These are phyloP conservation scores for Nakazawaea anatomiae DNA, from an alignment of 805 yeast species.

Conservation along the genomic window DNA sequence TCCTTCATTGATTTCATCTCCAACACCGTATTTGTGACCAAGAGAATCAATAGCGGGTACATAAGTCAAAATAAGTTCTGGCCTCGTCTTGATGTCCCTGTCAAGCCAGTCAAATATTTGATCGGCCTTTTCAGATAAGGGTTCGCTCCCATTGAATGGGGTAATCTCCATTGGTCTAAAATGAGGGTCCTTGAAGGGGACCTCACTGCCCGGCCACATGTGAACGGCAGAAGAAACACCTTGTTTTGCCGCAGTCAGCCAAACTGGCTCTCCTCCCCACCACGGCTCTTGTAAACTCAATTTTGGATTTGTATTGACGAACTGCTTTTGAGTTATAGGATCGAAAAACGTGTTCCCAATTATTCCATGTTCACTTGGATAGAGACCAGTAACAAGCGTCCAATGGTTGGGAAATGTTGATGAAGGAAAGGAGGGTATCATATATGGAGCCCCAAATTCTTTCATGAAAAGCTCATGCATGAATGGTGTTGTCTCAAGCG, in stretches of 20 bases:
- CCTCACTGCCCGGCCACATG: slow-evolving; percentile 97
- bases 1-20: slow-evolving; percentile 48
- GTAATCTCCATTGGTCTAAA: slow-evolving; percentile 52
- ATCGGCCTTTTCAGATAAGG: slow-evolving; percentile 48
- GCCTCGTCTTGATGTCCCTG: slow-evolving; percentile 44
- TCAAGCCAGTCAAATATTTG: slow-evolving; percentile 68
- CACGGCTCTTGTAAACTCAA: slow-evolving; percentile 49
- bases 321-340: slow-evolving; percentile 45
- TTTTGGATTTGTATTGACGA: slow-evolving; percentile 55
- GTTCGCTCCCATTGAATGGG: slow-evolving; percentile 58
- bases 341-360: slow-evolving; percentile 80
- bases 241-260: slow-evolving; percentile 69
- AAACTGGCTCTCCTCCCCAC: slow-evolving; percentile 91
- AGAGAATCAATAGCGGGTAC: slow-evolving; percentile 78
- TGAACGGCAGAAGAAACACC: slow-evolving; percentile 70
- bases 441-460: slow-evolving; percentile 67
- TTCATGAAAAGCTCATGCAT: slow-evolving; percentile 50
- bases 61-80: slow-evolving; percentile 71
- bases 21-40: slow-evolving; percentile 75
- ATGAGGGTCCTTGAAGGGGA: slow-evolving; percentile 37
- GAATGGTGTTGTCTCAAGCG: slow-evolving; percentile 60
- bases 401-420: slow-evolving; percentile 91
- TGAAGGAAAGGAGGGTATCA: slow-evolving; percentile 84
- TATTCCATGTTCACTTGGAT: slow-evolving; percentile 82
- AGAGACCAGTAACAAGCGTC: slow-evolving; percentile 81